Conservation (phyloP, 352 stramenopile genomes). For the Phytophthora palmivora region DNA sequence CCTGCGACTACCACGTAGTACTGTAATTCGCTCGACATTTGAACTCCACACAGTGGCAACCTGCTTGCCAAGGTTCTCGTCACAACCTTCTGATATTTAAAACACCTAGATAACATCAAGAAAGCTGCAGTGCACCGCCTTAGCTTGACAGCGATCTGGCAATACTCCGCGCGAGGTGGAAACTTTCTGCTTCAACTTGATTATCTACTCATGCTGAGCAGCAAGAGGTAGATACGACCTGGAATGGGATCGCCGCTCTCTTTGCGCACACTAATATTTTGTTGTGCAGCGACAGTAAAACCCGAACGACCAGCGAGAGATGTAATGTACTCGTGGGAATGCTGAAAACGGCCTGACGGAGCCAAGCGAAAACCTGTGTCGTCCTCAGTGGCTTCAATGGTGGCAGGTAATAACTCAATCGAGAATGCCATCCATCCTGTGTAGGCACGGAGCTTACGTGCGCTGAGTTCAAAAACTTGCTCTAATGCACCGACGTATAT, state of each 20-base stretch:
- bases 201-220: not conserved
- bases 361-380: constrained; percentile 57
- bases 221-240: constrained; percentile 60
- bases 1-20: no score
- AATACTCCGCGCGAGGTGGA: no score
- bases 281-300: constrained; percentile 48
- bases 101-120: no score
- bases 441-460: constrained; percentile 45
- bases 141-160: no score
- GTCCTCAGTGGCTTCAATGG: not conserved
- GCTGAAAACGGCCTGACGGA: constrained; percentile 79
- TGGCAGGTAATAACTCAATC: constrained; percentile 54
- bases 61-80: no score
- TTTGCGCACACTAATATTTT: constrained; percentile 70
- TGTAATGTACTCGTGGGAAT: constrained; percentile 71
- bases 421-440: constrained; percentile 74
- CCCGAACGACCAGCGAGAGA: constrained; percentile 43
- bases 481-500: constrained; percentile 86
- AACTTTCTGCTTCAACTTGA: no score
- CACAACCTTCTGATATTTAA: no score
- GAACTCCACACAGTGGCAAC: no score
- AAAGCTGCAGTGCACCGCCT: no score
- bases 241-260: constrained; percentile 77
- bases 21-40: no score
- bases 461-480: constrained; percentile 58